Percentiles rank a stretch among this genome's conserved stretches.
These are phyloP conservation scores for Solanum hybrid DNA, from an alignment of 305 asterid genomes.

Conservation along the genomic window DNA sequence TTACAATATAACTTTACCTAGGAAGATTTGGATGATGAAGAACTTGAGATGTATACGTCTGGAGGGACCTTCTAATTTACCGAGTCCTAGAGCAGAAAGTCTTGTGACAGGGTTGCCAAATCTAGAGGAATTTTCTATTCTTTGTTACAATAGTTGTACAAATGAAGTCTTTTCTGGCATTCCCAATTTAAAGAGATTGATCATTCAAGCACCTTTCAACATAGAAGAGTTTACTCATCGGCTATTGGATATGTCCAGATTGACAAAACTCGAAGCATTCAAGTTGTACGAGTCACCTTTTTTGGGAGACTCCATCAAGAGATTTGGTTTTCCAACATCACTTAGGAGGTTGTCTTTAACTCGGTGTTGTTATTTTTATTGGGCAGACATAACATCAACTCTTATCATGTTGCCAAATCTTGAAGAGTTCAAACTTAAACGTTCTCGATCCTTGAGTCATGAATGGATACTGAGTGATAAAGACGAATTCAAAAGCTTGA, in stretches of 20 bases:
- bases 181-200: neutral
- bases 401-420: slow-evolving; percentile 3
- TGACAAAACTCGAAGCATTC: neutral
- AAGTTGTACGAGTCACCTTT: neutral
- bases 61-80: neutral
- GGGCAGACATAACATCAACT: neutral
- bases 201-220: neutral
- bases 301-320: neutral
- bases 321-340: neutral
- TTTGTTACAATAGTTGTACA: neutral
- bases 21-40: neutral
- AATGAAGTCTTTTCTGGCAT: neutral
- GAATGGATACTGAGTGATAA: neutral
- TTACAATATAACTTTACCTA: neutral
- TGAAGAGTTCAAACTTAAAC: slow-evolving; percentile 3
- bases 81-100: neutral
- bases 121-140: neutral
- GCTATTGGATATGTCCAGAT: neutral
- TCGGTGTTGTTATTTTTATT: neutral
- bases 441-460: neutral
- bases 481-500: neutral
- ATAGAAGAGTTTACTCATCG: accelerated
- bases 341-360: slow-evolving; percentile 3
- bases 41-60: neutral
- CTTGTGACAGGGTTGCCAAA: neutral